A percentile compares a stretch with the other conserved stretches of the same genome.
phyloP scores from a whole-genome alignment of 768 basidiomycete genomes.

The Lactarius trivialis region DNA sequence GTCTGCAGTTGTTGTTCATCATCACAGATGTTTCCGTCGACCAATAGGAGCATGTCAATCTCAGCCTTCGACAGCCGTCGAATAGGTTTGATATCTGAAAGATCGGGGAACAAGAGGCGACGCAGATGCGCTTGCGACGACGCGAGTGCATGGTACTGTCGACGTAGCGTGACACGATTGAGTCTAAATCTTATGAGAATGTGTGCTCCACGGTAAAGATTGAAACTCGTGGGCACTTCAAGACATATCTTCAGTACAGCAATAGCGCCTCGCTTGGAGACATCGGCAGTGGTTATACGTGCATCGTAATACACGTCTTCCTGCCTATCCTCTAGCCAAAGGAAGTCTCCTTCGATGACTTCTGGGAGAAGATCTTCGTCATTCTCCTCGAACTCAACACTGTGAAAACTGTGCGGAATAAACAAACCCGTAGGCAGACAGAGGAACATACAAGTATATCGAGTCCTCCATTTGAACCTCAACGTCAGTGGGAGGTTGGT shows the following conservation, averaged over 20 bases:
- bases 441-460: neutral
- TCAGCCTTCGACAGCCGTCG: slow-evolving; percentile 17
- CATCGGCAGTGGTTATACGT: neutral
- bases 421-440: neutral
- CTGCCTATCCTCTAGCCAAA: slow-evolving; percentile 14
- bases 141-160: slow-evolving; percentile 55
- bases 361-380: slow-evolving; percentile 16
- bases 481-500: slow-evolving; percentile 1
- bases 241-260: slow-evolving; percentile 44
- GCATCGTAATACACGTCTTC: slow-evolving; percentile 15
- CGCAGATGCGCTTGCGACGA: slow-evolving; percentile 36
- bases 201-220: slow-evolving; percentile 30
- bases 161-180: slow-evolving; percentile 47
- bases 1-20: slow-evolving; percentile 47
- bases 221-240: slow-evolving; percentile 41
- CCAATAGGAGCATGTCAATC: slow-evolving; percentile 24
- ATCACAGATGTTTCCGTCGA: slow-evolving; percentile 38
- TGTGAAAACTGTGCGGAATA: neutral
- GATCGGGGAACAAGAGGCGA: slow-evolving; percentile 45
- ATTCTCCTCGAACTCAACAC: slow-evolving; percentile 7
- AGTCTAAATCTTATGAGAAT: slow-evolving; percentile 50
- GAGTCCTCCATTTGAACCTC: neutral
- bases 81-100: slow-evolving; percentile 27
- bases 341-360: slow-evolving; percentile 7
- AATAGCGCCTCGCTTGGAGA: neutral